Base-by-base conservation (phyloP, 352 stramenopile species). In the Blastocystis sp. region DNA sequence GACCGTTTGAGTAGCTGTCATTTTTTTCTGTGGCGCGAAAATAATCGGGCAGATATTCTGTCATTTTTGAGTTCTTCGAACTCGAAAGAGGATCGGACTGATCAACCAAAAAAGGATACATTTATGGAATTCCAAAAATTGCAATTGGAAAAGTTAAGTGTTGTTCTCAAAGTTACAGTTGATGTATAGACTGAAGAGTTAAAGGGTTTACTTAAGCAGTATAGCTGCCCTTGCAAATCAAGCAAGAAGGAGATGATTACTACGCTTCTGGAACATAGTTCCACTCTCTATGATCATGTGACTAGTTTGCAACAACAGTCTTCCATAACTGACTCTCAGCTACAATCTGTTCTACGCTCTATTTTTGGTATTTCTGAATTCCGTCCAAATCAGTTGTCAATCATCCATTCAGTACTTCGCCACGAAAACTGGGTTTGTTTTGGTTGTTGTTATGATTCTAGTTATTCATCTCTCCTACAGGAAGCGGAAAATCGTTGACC, bases 401-500 rank as follows among this genome's bases (percentile, higher is more conserved):
- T 84, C 13, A 68, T 68, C 1, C 26, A 64, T 3, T 29, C 37
- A 23, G 47, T 84, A 34, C 15, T 84, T 37, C 15, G 18, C 6
- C 50, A 45, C 4, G n/a, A 39, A 5, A 53, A 68, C 29, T 66
- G 43, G 9, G 73, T 84, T 13, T 41, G 2, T 66, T 41, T 47
- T 29, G 13, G 8, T 29, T 50, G 11, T 54, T 18, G 0, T 50
- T 23, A 64, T 26, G 54, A 37, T n/a, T n/a, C 3, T 43, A 84
- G 73, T 11, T 84, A 2, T 69, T 84, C 26, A 68, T 84, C 50
- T 64, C 73, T 37, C 88, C 88, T 5, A 90, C 88, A 7, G 88
- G 88, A 45, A 76, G 59, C 53, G 88, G 88, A 26, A 90, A 90
- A 47, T 89, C 70, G 50, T 69, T 90, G 20, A 90, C 76, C 18